Base-by-base conservation (phyloP, 495 filamentous ascomycete genomes). In the Hypoxylon intermedium region DNA sequence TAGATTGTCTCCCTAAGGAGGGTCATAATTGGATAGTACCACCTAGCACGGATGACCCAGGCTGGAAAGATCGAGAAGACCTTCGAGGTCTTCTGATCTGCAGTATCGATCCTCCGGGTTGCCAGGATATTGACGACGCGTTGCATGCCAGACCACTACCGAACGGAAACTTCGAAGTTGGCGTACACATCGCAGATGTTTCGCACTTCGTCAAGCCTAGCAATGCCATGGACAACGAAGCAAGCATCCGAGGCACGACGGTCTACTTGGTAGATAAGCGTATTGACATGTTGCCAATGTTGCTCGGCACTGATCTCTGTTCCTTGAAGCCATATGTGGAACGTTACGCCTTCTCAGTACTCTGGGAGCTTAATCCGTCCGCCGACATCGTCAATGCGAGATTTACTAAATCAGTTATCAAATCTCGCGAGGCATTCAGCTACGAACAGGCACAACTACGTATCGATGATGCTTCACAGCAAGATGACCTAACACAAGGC, bases 191-290 rank as follows among this genome's bases (percentile, higher is more conserved):
- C 71, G 94, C 94, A 37, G 94, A 98, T 68, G 94, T 98, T 15
- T 97, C 95, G 12, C 91, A 98, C 71, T 98, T 98, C 63, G 95
- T 98, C 70, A 95, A 93, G 75, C 93, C 95, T 21, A 91, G 91
- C 71, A 98, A 94, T 70, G 86, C 94, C 34, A 98, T 98, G 95
- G 95, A 98, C 70, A 82, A 83, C 18, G 94, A 98, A 75, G 94
- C 94, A 1, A 92, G 90, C 68, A 83, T 92, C 55, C 87, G 94
- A 69, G 94, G 93, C 57, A 98, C 94, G 2, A 98, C 95, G 0
- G 94, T 98, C 23, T 98, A 98, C 67, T 80, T 98, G 19, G 95
- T 98, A 1, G 94, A 98, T 75, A 98, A 98, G 77, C 92, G 94
- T 62, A 98, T 98, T 63, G 94, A 98, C 76, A 98, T 98, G 95